Base-by-base conservation (phyloP, 1,139 yeast species). In the Candida tropicalis region DNA sequence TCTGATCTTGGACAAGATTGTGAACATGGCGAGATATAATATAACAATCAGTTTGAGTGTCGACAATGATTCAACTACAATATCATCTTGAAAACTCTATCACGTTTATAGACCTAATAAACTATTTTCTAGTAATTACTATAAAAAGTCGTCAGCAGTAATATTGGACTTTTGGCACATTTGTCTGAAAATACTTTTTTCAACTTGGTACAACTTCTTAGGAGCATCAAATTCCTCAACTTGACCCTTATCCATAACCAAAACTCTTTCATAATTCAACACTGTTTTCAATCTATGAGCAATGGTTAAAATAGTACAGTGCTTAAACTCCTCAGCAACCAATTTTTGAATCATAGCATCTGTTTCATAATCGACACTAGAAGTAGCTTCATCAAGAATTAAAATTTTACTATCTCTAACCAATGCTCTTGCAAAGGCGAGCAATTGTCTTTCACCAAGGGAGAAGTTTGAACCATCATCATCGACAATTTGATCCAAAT, bases 141-240 rank as follows among this genome's bases (percentile, higher is more conserved):
- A 31, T 13, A 31, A 27, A 42, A 65, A 63, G 43, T 66, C 70
- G 8, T 52, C 55, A 11, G 40, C 48, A 4, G 53, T 52, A 32
- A 83, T 80, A 39, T 73, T 73, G 4, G 84, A 73, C 49, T 77
- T 73, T 13, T 66, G 71, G 58, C 90, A 84, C 88, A 84, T 81
- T 43, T 74, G 73, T 48, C 75, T 68, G 65, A 84, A 59, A 24
- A 58, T 55, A 38, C 62, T 52, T 13, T 47, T 50, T 12, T 48
- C 36, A 11, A 20, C 12, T 34, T 52, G 51, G 46, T 54, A 65
- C 45, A 65, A 57, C 16, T 54, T 56, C 51, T 55, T 52, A 11
- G 85, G 85, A 2, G 75, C 66, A 53, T 79, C 91, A 55, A 75
- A 79, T 57, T 84, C 89, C 22, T 65, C 72, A 31, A 82, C 66